Percentiles rank a stretch among this genome's conserved stretches.
phyloP scores from a whole-genome alignment of 176 grass and related monocot genomes.

The Ensete glaucum region DNA sequence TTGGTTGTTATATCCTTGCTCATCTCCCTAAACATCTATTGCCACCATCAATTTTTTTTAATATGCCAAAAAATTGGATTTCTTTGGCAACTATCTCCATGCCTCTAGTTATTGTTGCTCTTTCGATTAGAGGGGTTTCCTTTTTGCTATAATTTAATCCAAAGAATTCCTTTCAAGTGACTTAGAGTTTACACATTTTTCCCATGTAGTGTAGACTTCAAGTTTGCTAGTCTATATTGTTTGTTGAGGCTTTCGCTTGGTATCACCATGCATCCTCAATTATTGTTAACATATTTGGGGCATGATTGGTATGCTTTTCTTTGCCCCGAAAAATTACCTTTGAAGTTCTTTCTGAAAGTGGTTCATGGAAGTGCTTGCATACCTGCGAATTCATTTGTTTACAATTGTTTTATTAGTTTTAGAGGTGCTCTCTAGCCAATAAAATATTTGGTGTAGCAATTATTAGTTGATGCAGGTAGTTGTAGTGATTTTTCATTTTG shows the following conservation, averaged over 20 bases:
- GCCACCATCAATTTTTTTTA: too few relatives aligned
- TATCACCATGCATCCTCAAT: too few relatives aligned
- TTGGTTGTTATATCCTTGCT: too few relatives aligned
- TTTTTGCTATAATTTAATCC: too few relatives aligned
- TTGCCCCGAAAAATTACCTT: neutral
- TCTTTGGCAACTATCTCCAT: neutral
- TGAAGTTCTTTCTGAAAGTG: neutral
- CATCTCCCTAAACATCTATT: too few relatives aligned
- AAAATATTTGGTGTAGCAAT: neutral
- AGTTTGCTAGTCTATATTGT: too few relatives aligned
- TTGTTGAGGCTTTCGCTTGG: too few relatives aligned
- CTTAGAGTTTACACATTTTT: neutral
- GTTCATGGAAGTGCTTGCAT: neutral
- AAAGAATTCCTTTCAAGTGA: neutral
- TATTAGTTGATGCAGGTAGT: neutral
- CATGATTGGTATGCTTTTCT: too few relatives aligned
- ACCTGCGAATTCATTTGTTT: neutral
- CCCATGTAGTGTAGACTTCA: neutral
- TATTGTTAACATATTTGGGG: too few relatives aligned
- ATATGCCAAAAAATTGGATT: too few relatives aligned
- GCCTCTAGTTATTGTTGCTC: neutral
- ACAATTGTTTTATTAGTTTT: neutral
- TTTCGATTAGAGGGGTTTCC: neutral
- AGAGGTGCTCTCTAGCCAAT: neutral
- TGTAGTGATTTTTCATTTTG: neutral